Base-by-base conservation (phyloP, 2,329 filamentous ascomycete genomes). In the Monosporascus sp. region DNA sequence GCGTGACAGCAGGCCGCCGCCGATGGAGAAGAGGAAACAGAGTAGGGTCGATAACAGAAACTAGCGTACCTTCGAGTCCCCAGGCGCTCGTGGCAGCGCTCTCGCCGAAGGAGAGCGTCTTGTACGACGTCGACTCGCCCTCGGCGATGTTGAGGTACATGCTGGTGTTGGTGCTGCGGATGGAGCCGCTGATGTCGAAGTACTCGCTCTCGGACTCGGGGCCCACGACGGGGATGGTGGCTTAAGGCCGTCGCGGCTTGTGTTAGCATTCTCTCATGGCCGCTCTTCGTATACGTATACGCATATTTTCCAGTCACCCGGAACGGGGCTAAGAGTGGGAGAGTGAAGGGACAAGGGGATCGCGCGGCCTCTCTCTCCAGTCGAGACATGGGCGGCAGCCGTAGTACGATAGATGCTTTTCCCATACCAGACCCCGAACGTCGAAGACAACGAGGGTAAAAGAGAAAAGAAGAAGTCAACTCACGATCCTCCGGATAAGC, bases 131-230 rank as follows among this genome's bases (percentile, higher is more conserved):
- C 48, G 61, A 67, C 49, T 73, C 72, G 25, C 60, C 66, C 39
- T 70, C 68, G 35, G 70, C 72, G 49, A 81, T 72, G 58, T 79
- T 79, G 46, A 81, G 68, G 59, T 74, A 81, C 50, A 68, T 54
- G 52, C 68, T 72, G 35, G 75, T 75, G 57, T 77, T 79, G 55
- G 70, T 70, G 60, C 71, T 75, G 68, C 75, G 72, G 58, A 81
- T 80, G 22, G 75, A 75, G 14, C 68, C 67, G 24, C 64, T 72
- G 59, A 81, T 78, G 55, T 72, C 71, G 63, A 79, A 81, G 55
- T 72, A 75, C 58, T 79, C 75, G 56, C 71, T 72, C 35, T 67
- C 71, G 37, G 68, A 62, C 61, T 79, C 78, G n/a, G 78, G 77
- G 17, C 78, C 78, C 55, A 81, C 74, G 1, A 80, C 75, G 1